Evolutionary conservation across 2,329 filamentous ascomycete genomes (phyloP), one percentile per base, ranked within the genome.

Genomic region (Penicillium occitanis): DNA sequence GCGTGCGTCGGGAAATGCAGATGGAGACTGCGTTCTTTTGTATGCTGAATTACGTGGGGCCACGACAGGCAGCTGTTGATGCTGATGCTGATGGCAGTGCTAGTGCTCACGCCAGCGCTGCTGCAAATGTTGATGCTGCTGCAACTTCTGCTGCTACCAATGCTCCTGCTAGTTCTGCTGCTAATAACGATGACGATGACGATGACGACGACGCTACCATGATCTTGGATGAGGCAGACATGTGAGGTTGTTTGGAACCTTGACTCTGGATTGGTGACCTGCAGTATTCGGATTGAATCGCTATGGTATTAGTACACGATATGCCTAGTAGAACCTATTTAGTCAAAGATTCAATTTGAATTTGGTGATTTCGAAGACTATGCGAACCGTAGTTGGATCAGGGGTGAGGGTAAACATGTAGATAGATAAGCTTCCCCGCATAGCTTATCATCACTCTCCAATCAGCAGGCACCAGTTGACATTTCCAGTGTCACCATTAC

Each of bases 11-110:
- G 17, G 74, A 80, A 0, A 73, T 91, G 40, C 69, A 81, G 25
- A 73, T 91, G n/a, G 80, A 88, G 64, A 68, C 79, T 13, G 81
- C 85, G 70, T 79, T 88, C 57, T 63, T 66, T 35, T 28, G n/a
- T 30, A 40, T 63, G 22, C 17, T 66, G 50, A 63, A 66, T 50
- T 59, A 11, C 22, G 19, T 50, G 13, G 37, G 46, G 1, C 48
- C 50, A 17, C n/a, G 19, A 19, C 13, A n/a, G 6, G 40, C 46
- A 1, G 40, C 13, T 4, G 19, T 2, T 28, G 25, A 7, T 17
- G 48, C 22, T 17, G 25, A 30, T 51, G 11, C 22, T 3, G 25
- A 25, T 50, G 48, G 22, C 2, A 22, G 6, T 48, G 11, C 19
- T 7, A 14, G 25, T 5, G 4, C 11, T 48, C 11, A 25, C 2